A percentile compares a stretch with the other conserved stretches of the same genome.
These are phyloP conservation scores for Solanum chiquidenum DNA, from an alignment of 257 asterid genomes.

Conservation along the genomic window DNA sequence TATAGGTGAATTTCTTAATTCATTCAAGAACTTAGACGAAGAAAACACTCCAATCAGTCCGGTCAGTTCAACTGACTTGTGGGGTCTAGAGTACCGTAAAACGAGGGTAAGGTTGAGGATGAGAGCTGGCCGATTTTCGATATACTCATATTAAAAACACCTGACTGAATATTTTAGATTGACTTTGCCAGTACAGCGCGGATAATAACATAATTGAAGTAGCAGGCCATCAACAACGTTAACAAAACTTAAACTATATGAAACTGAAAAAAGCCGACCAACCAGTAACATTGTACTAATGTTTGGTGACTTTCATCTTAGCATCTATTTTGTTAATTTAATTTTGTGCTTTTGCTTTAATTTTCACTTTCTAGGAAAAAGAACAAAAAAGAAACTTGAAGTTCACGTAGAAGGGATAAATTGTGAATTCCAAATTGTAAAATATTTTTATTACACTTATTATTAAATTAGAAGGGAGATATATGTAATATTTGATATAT, in stretches of 20 bases:
- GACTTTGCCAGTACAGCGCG: not conserved
- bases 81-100: too few relatives aligned
- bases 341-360: not conserved
- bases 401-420: not conserved
- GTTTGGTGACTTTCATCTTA: not conserved
- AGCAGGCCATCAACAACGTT: not conserved
- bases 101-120: too few relatives aligned
- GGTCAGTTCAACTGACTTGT: too few relatives aligned
- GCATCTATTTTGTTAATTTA: not conserved
- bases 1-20: too few relatives aligned
- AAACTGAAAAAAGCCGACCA: not conserved
- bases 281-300: not conserved
- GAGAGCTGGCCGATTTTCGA: too few relatives aligned
- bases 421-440: not conserved
- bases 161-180: too few relatives aligned
- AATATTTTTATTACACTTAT: not conserved
- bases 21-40: too few relatives aligned
- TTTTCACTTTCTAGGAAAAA: not conserved
- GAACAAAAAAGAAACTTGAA: not conserved
- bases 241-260: not conserved
- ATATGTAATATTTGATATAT: not conserved
- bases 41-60: too few relatives aligned
- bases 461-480: not conserved
- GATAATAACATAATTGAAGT: not conserved
- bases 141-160: too few relatives aligned